These are phyloP conservation scores for Mycosphaerelloides madeirae DNA, from an alignment of 2,329 filamentous ascomycete genomes.

Conservation along the genomic window DNA sequence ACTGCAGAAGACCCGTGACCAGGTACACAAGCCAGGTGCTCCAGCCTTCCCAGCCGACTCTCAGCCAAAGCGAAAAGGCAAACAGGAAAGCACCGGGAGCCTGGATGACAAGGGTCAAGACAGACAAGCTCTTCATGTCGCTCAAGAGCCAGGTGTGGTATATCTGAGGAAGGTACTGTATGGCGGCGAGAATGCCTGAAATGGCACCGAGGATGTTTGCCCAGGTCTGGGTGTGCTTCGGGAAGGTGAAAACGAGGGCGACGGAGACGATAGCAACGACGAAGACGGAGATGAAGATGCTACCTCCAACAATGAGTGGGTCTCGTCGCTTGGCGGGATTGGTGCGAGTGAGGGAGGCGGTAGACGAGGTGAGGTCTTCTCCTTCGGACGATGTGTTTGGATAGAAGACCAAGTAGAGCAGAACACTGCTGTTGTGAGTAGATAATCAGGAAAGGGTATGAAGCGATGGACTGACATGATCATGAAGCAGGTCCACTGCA, in stretches of 20 bases:
- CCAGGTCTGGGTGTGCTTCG: slow-evolving; percentile 66
- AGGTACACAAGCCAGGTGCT: slow-evolving; percentile 93
- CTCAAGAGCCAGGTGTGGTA: slow-evolving; percentile 82
- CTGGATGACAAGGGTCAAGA: slow-evolving; percentile 98
- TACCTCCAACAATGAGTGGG: slow-evolving; percentile 67
- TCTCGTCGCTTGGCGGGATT: slow-evolving; percentile 63
- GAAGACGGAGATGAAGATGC: slow-evolving; percentile 73
- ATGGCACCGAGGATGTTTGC: slow-evolving; percentile 80
- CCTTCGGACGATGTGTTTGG: slow-evolving; percentile 41
- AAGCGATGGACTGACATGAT: slow-evolving; percentile 63
- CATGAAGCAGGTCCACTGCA: slow-evolving; percentile 88
- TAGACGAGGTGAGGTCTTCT: slow-evolving; percentile 32
- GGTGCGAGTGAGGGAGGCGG: slow-evolving; percentile 45
- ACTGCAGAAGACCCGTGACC: slow-evolving; percentile 80
- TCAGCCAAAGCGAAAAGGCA: slow-evolving; percentile 66
- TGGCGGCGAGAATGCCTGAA: slow-evolving; percentile 69
- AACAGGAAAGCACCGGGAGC: slow-evolving; percentile 90
- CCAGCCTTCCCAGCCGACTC: slow-evolving; percentile 80
- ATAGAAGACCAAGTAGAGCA: slow-evolving; percentile 94
- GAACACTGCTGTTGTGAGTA: slow-evolving; percentile 55
- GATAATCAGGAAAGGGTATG: not conserved
- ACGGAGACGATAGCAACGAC: slow-evolving; percentile 60
- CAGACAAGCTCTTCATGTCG: slow-evolving; percentile 84
- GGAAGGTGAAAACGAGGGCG: slow-evolving; percentile 61
- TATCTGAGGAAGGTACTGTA: slow-evolving; percentile 95